Base-by-base conservation (phyloP, 768 basidiomycete genomes). In the Xerocomellus intermedius region DNA sequence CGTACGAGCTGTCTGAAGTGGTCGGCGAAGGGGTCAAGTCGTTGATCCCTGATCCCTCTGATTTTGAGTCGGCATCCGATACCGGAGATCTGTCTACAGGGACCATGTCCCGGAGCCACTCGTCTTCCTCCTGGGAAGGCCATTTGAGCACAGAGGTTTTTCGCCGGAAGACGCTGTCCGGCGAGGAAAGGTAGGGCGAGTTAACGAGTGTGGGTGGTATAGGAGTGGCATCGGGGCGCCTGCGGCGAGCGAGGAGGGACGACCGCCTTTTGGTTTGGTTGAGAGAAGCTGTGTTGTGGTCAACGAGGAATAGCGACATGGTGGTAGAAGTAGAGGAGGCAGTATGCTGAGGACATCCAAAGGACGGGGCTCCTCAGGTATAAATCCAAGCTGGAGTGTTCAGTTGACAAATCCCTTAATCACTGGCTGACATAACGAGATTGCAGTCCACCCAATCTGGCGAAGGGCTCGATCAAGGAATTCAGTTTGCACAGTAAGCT, bases 41-140 rank as follows among this genome's bases (percentile, higher is more conserved):
- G 47, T 42, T 37, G n/a, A n/a, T n/a, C n/a, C n/a, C n/a, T 6
- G 58, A 56, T 30, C 19, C 21, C 55, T 58, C 66, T 32, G 61
- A 67, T 57, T n/a, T 53, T 0, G 62, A 2, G 37, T 67, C 65
- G 30, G n/a, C 48, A 10, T 63, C 63, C 2, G 46, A 48, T 5
- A 9, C 36, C 8, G 5, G 13, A 19, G 56, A 37, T 64, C 48
- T 24, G 57, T 63, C 42, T 42, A 63, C 39, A 9, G 85, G 84
- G 2, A 85, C 73, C 60, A 83, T 85, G 73, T 86, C 85, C 68
- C 81, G 77, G 50, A 86, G 72, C 85, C 85, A 86, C 57, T 73
- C 73, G 60, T 86, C 80, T 56, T 84, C 81, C 61, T 75, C 77
- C 45, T 78, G 74, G 46, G 75, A 79, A 17, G 82, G 81, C 10